These are phyloP conservation scores for Chalciporus sphaerocephalus DNA, from an alignment of 768 basidiomycete species.

Conservation along the genomic window DNA sequence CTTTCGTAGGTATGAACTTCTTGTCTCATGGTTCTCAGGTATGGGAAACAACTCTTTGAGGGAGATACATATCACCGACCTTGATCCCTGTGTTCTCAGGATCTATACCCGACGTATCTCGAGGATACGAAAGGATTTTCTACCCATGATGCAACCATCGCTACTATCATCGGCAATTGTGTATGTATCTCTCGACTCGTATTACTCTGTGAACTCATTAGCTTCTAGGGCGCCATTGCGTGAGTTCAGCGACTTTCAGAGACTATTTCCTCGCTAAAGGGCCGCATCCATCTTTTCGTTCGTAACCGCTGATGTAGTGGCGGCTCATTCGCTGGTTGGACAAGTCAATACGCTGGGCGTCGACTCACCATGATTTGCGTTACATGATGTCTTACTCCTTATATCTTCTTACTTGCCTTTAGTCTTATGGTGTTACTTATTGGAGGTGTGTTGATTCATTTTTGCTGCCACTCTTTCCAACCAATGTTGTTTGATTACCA, in stretches of 20 bases:
- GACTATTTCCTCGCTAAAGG: not conserved
- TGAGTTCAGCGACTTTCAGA: conserved; percentile 27
- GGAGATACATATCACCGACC: not conserved
- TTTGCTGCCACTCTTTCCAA: not conserved
- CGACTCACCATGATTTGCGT: conserved; percentile 64
- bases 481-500: not conserved
- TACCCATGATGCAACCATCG: conserved; percentile 55
- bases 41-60: conserved; percentile 4
- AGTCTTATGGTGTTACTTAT: conserved; percentile 20
- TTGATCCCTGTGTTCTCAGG: conserved; percentile 32
- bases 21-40: conserved; percentile 69
- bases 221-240: conserved; percentile 41
- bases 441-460: conserved; percentile 46
- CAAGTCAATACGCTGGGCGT: conserved; percentile 75
- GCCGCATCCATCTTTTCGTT: not conserved
- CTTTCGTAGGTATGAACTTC: conserved; percentile 62
- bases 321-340: conserved; percentile 63
- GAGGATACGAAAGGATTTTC: conserved; percentile 57
- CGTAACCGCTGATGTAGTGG: conserved; percentile 50
- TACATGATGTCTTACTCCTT: not conserved
- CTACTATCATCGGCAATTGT: conserved; percentile 80
- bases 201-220: not conserved
- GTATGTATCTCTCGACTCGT: conserved; percentile 30
- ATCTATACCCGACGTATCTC: conserved; percentile 77
- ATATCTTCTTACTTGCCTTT: conserved; percentile 2